Evolutionary conservation across 495 filamentous ascomycete species (phyloP), one percentile per base, ranked within the genome.

Genomic region (Neurospora discreta): DNA sequence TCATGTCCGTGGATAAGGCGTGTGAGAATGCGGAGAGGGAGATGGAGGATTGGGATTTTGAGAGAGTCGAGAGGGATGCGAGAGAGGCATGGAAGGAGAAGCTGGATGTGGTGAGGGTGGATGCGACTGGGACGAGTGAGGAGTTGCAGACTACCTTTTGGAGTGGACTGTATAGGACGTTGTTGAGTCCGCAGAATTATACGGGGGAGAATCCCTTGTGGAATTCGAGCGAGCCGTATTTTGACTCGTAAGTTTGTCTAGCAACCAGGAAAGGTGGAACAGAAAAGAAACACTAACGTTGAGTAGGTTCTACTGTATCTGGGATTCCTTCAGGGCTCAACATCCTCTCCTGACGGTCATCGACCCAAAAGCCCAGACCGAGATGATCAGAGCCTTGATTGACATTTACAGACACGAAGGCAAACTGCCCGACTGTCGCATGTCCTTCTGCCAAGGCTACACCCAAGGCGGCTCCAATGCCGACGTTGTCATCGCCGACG

Each of bases 401-500:
- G 90, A 92, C 73, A 91, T 88, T n/a, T 93, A 92, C 73, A 80
- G 85, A 23, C 82, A 90, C 73, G 88, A 90, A 75, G 84, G 87
- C 0, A 87, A 86, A 58, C 80, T 89, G 0, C 87, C 87, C 26
- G 87, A 89, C 71, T 88, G 87, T 60, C 79, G 87, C 30, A 89
- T 87, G 78, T 83, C 82, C 65, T 86, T 90, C 36, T 89, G 87
- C 80, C 90, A 91, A 77, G 90, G 90, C 8, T 89, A 79, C 72
- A 91, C 90, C 5, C 90, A 93, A 75, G 91, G 91, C 16, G 91
- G 91, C 0, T 92, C 90, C 7, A 93, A 93, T 73, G 90, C 90
- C 3, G 90, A 93, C 74, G 86, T 91, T 0, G 81, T 93, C 15
- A 81, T 93, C 15, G 85, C 87, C 10, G 91, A 93, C 72, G 86